Evolutionary conservation across 2,329 filamentous ascomycete genomes (phyloP), one percentile per base, ranked within the genome.

Genomic region (Tolypocladium tropicale): DNA sequence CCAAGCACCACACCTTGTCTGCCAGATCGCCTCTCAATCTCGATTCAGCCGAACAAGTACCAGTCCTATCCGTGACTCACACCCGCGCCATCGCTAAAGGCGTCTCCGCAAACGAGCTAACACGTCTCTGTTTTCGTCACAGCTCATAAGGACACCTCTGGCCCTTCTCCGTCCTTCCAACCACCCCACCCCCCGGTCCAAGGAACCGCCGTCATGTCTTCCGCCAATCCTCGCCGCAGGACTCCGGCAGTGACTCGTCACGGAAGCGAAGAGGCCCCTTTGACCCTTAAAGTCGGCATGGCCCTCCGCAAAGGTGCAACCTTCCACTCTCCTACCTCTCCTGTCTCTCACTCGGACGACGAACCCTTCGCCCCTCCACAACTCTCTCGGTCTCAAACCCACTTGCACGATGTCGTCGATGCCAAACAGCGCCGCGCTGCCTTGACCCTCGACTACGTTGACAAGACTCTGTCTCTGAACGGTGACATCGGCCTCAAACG

Each of bases 231-330:
- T 68, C 71, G 71, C 65, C 72, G 76, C 69, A 74, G 75, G 68
- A 70, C 73, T 64, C 69, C 70, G 68, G 70, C 52, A 25, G 14
- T 72, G 67, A 72, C 72, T 72, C 70, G 70, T 60, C 63, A 65
- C 59, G 69, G 63, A 57, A 66, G 63, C 61, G 65, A 68, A 55
- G 65, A 70, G 55, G 61, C 61, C 59, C 62, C 56, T 53, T 68
- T 72, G 66, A 66, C 63, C 61, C 69, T 67, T 63, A 69, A 69
- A 60, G 75, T 63, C 55, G 66, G 56, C 61, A 65, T 63, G 70
- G 73, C 76, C 70, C 79, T 90, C 71, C 80, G 77, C 69, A 90
- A 90, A 76, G 84, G 84, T 65, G 83, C 86, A 55, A 90, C 88
- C 63, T 84, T 83, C 64, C 79, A 82, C 64, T 80, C 80, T 69